A percentile compares a stretch with the other conserved stretches of the same genome.
Conservation (phyloP, 2,329 filamentous ascomycete genomes). For the Fusarium virguliforme region DNA sequence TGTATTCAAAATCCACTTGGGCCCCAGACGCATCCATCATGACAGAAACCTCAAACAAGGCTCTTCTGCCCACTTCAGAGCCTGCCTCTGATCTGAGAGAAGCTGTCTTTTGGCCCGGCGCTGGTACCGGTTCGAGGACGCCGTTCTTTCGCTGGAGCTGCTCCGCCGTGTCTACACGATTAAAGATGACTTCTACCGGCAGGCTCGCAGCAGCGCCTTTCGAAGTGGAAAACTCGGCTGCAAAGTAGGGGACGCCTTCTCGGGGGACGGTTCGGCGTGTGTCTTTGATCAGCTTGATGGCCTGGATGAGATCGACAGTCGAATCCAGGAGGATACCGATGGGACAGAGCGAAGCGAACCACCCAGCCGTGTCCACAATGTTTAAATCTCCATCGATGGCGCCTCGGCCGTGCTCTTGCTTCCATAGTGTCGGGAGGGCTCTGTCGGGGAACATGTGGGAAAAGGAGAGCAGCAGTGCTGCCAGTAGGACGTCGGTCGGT, state of each 20-base stretch:
- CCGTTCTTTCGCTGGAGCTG: slow-evolving; percentile 65
- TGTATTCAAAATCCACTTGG: slow-evolving; percentile 64
- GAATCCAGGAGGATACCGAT: slow-evolving; percentile 62
- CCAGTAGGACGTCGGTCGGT: slow-evolving; percentile 68
- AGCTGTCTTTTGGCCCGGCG: slow-evolving; percentile 58
- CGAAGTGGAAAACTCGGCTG: slow-evolving; percentile 60
- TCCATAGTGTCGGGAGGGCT: slow-evolving; percentile 67
- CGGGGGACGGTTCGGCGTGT: slow-evolving; percentile 61
- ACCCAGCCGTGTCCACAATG: slow-evolving; percentile 71
- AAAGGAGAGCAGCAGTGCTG: slow-evolving; percentile 71
- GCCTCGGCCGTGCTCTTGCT: slow-evolving; percentile 67
- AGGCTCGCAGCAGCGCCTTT: slow-evolving; percentile 57
- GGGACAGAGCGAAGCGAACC: slow-evolving; percentile 73
- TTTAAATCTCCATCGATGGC: slow-evolving; percentile 64
- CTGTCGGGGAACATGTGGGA: slow-evolving; percentile 70
- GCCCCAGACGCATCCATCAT: slow-evolving; percentile 62
- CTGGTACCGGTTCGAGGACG: slow-evolving; percentile 64
- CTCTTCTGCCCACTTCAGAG: slow-evolving; percentile 63
- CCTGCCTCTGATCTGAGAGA: slow-evolving; percentile 64
- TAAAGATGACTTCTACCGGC: slow-evolving; percentile 74
- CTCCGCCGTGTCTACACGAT: slow-evolving; percentile 66
- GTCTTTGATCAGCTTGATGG: slow-evolving; percentile 70
- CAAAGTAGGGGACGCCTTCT: slow-evolving; percentile 67
- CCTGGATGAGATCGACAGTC: slow-evolving; percentile 66
- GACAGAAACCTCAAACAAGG: slow-evolving; percentile 68